Percentiles rank a stretch among this genome's conserved stretches.
phyloP scores from a whole-genome alignment of 148 eudicot genomes.

The Salicornia ramosissima region DNA sequence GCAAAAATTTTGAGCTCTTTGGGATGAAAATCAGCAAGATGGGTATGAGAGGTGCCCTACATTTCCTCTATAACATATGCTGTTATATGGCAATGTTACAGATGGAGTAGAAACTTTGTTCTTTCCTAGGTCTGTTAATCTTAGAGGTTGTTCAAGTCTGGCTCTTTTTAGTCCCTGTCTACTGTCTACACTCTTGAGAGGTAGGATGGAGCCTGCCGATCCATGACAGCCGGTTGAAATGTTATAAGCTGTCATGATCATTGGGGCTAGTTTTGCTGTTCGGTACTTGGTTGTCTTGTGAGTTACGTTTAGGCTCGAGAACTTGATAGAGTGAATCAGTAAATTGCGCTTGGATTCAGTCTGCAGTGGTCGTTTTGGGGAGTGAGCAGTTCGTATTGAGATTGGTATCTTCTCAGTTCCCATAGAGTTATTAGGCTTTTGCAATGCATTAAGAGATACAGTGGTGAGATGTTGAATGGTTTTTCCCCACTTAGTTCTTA shows the following conservation, averaged over 20 bases:
- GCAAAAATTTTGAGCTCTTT: conserved; percentile 23
- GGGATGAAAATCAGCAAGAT: conserved; percentile 22
- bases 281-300: conserved; percentile 3
- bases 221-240: too few relatives aligned
- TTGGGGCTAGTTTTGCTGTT: conserved; percentile 12
- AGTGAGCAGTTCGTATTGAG: conserved; percentile 6
- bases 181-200: background rate
- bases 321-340: background rate
- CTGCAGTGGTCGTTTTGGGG: conserved; percentile 11
- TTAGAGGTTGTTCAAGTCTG: conserved; percentile 14
- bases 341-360: conserved; percentile 4
- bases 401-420: background rate
- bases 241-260: background rate
- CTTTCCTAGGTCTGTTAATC: conserved; percentile 1
- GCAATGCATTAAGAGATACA: background rate
- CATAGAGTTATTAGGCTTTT: background rate
- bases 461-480: background rate
- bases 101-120: conserved; percentile 23
- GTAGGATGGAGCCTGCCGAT: too few relatives aligned
- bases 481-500: background rate
- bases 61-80: conserved; percentile 26
- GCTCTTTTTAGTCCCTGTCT: conserved; percentile 15
- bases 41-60: conserved; percentile 18
- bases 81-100: conserved; percentile 18
- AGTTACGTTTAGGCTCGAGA: conserved; percentile 10